phyloP scores from a whole-genome alignment of 2,329 filamentous ascomycete species.

The Juglanconis sp. region DNA sequence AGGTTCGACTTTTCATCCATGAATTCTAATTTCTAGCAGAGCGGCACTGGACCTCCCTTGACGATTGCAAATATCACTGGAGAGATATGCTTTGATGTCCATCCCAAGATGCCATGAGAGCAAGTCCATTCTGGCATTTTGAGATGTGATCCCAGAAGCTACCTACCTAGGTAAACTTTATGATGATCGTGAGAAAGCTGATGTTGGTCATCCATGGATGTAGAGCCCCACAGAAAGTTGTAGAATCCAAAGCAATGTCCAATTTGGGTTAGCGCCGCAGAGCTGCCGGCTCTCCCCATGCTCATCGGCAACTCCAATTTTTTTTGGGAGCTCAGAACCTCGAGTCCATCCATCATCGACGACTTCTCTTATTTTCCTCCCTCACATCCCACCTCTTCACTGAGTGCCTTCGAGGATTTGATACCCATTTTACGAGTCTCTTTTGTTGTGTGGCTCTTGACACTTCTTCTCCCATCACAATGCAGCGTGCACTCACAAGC shows the following conservation, averaged over 20 bases:
- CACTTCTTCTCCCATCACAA: conserved; percentile 49
- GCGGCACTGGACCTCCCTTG: no score
- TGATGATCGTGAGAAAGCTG: no score
- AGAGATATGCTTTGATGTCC: no score
- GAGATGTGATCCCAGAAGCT: no score
- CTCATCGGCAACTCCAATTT: conserved; percentile 20
- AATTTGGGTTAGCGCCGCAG: conserved; percentile 3
- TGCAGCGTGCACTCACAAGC: conserved; percentile 94
- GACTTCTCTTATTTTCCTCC: not conserved
- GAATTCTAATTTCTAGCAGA: no score
- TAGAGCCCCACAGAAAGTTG: conserved; percentile 10
- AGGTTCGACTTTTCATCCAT: no score
- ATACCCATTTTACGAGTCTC: conserved; percentile 25
- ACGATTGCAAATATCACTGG: no score
- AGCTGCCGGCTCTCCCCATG: conserved; percentile 17
- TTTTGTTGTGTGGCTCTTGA: conserved; percentile 23
- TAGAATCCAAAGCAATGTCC: conserved; percentile 4
- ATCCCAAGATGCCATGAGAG: no score
- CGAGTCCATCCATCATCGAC: not conserved
- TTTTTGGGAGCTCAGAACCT: conserved; percentile 13
- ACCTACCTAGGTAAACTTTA: no score
- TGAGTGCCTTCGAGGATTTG: conserved; percentile 13
- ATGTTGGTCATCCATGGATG: not conserved
- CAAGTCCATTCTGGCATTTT: no score
- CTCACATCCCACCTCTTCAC: conserved; percentile 3